These are phyloP conservation scores for Agrostemma githago DNA, from an alignment of 148 eudicot species.

Conservation along the genomic window DNA sequence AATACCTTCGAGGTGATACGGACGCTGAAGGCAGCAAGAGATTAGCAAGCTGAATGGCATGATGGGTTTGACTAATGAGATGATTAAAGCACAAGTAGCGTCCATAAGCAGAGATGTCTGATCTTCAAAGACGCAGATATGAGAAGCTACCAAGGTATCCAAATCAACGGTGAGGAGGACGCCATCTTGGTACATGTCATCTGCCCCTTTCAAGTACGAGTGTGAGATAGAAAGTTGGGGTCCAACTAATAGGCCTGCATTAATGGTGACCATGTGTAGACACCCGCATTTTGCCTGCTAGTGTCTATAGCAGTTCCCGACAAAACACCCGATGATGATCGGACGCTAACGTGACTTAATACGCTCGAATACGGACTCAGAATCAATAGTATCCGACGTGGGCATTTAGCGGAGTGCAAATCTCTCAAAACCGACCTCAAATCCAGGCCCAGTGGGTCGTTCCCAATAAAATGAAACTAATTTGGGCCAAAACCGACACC, in stretches of 20 bases:
- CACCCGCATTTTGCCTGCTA: too few relatives aligned
- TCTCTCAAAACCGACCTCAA: too few relatives aligned
- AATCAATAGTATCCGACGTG: too few relatives aligned
- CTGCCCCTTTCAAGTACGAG: conserved; percentile 67
- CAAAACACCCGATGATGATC: too few relatives aligned
- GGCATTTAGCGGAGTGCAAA: too few relatives aligned
- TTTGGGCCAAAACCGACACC: too few relatives aligned
- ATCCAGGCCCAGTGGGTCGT: too few relatives aligned
- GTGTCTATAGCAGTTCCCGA: too few relatives aligned
- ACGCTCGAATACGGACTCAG: too few relatives aligned
- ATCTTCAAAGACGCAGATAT: conserved; percentile 48
- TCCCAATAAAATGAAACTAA: too few relatives aligned
- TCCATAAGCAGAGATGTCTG: conserved; percentile 50
- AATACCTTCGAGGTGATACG: conserved; percentile 39
- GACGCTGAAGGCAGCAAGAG: conserved; percentile 33
- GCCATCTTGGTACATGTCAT: conserved; percentile 70
- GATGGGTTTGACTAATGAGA: conserved; percentile 40
- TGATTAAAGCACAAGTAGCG: conserved; percentile 64
- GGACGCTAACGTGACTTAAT: too few relatives aligned
- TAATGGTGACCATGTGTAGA: too few relatives aligned
- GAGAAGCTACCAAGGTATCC: conserved; percentile 47
- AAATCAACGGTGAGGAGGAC: conserved; percentile 52
- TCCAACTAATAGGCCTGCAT: conserved; percentile 47
- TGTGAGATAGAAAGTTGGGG: conserved; percentile 37
- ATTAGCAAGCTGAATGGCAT: conserved; percentile 46